Evolutionary conservation across 1,284 basidiomycete species (phyloP).

Genomic region (Puccinia polysora): DNA sequence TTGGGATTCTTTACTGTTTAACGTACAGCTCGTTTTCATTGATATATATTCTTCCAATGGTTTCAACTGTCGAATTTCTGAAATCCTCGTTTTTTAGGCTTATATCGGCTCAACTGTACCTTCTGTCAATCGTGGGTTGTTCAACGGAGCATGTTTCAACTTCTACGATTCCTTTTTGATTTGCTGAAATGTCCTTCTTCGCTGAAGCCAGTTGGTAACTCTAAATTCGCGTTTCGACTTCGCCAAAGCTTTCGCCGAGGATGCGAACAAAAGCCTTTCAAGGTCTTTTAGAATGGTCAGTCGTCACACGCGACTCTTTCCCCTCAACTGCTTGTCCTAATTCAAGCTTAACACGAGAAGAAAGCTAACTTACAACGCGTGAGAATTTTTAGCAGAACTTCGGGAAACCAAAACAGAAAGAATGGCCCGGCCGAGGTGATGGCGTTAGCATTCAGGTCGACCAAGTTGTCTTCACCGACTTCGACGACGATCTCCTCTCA

Average conservation of each 20-base stretch:
- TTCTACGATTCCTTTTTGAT: neutral
- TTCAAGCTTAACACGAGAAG: neutral
- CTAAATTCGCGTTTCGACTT: conserved; percentile 38
- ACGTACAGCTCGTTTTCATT: neutral
- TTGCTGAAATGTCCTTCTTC: neutral
- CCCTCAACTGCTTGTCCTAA: neutral
- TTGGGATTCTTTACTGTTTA: conserved; percentile 24
- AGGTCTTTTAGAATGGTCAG: conserved; percentile 29
- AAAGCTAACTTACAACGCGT: neutral
- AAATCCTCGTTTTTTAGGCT: conserved; percentile 3
- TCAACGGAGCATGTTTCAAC: neutral
- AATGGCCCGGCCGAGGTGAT: conserved; percentile 5
- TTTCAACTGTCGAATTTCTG: neutral
- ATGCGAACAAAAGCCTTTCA: conserved; percentile 31
- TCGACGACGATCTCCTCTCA: conserved; percentile 19
- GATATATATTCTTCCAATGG: neutral
- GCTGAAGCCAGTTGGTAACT: conserved; percentile 20
- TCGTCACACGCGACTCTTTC: neutral
- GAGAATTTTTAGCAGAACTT: no score
- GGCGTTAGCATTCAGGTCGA: conserved; percentile 26
- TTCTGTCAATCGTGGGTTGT: conserved; percentile 30
- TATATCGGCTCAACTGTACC: conserved; percentile 23
- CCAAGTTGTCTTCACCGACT: conserved; percentile 31
- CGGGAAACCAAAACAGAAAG: conserved; percentile 14
- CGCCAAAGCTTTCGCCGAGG: conserved; percentile 32